phyloP scores from a whole-genome alignment of 768 basidiomycete species.

The Pisolithus orientalis region DNA sequence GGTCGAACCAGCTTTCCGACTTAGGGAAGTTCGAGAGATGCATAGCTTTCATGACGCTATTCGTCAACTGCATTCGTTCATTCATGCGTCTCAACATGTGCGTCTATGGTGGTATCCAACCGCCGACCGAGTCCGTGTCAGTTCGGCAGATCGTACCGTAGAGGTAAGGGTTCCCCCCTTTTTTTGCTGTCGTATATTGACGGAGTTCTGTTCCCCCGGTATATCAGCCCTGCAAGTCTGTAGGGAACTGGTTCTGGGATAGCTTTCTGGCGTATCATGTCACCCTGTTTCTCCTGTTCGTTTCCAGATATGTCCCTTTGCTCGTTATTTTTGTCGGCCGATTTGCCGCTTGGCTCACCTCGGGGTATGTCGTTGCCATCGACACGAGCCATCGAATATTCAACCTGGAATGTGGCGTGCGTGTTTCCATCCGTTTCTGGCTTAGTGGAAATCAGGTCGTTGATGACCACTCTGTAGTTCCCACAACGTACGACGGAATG shows the following conservation, averaged over 20 bases:
- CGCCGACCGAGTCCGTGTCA: constrained; percentile 62
- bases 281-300: constrained; percentile 77
- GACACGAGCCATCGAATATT: constrained; percentile 82
- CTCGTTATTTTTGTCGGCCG: constrained; percentile 61
- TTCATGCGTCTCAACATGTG: constrained; percentile 75
- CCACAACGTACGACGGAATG: constrained; percentile 94
- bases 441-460: constrained; percentile 4
- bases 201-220: constrained; percentile 3
- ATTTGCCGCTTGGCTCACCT: constrained; percentile 64
- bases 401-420: constrained; percentile 88
- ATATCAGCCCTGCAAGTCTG: constrained; percentile 44
- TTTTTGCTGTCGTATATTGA: constrained; percentile 3
- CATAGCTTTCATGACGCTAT: constrained; percentile 60
- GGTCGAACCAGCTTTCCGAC: constrained; percentile 75
- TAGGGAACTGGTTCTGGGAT: constrained; percentile 62
- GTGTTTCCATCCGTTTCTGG: constrained; percentile 24
- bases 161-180: constrained; percentile 49
- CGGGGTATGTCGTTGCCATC: constrained; percentile 47
- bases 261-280: constrained; percentile 72
- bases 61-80: constrained; percentile 47
- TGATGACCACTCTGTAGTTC: constrained; percentile 43
- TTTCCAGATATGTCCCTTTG: constrained; percentile 56
- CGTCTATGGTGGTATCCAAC: constrained; percentile 95
- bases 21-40: constrained; percentile 66
- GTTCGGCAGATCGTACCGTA: constrained; percentile 64